Conservation (phyloP, 2,329 filamentous ascomycete species). For the Calonectria pseudoturangicola region DNA sequence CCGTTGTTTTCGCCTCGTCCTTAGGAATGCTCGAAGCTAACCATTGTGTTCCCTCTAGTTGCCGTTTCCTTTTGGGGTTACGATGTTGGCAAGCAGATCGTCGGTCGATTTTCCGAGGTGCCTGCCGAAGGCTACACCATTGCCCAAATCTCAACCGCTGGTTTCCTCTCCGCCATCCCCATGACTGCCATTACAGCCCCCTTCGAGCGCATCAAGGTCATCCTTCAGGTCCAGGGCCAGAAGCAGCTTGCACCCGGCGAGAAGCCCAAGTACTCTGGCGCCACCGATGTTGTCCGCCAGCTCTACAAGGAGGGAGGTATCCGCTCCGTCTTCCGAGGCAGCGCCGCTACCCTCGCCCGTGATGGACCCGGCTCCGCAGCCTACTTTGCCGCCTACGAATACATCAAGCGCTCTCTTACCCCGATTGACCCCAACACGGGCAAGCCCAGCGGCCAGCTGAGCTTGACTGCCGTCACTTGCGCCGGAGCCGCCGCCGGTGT, state of each 20-base stretch:
- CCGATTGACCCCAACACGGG: conserved; percentile 85
- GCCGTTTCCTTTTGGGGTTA: conserved; percentile 89
- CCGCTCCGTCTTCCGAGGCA: conserved; percentile 93
- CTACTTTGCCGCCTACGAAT: conserved; percentile 98
- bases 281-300: conserved; percentile 92
- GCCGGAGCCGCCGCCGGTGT: conserved; percentile 94
- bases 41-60: conserved; percentile 64
- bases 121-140: conserved; percentile 85
- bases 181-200: conserved; percentile 99
- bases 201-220: conserved; percentile 98
- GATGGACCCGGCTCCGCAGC: conserved; percentile 95
- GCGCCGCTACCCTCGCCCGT: conserved; percentile 91
- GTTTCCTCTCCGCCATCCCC: conserved; percentile 97
- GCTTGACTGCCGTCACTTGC: conserved; percentile 86
- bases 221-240: conserved; percentile 97
- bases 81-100: conserved; percentile 94
- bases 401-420: conserved; percentile 90
- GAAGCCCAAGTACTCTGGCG: conserved; percentile 93
- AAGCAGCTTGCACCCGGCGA: conserved; percentile 91
- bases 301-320: conserved; percentile 94
- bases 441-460: conserved; percentile 84
- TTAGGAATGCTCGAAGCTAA: not conserved
- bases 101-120: conserved; percentile 79
- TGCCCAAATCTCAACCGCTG: conserved; percentile 90
- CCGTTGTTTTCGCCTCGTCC: not conserved